phyloP scores from a whole-genome alignment of 2,329 filamentous ascomycete genomes.

The Microsporum audouinii region DNA sequence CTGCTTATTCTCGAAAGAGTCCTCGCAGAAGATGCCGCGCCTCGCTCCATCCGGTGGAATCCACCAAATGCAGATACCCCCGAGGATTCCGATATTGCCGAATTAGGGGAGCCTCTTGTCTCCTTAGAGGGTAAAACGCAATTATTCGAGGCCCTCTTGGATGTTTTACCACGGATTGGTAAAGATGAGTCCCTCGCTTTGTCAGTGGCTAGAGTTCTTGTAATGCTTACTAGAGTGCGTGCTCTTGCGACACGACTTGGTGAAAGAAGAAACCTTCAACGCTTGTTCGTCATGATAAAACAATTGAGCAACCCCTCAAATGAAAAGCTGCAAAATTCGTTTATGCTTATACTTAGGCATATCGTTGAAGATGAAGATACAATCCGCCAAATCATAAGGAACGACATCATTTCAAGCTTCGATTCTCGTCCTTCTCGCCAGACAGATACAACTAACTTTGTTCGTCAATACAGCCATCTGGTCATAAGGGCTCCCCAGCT shows the following conservation, averaged over 20 bases:
- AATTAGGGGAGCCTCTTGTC: constrained; percentile 51
- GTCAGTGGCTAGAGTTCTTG: constrained; percentile 69
- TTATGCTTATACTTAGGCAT: constrained; percentile 81
- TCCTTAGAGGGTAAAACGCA: constrained; percentile 53
- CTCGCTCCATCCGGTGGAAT: constrained; percentile 61
- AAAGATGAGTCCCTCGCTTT: constrained; percentile 79
- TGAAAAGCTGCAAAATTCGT: constrained; percentile 59
- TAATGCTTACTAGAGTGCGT: constrained; percentile 74
- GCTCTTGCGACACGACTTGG: constrained; percentile 63
- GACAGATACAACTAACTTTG: constrained; percentile 59
- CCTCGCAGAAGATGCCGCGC: constrained; percentile 78
- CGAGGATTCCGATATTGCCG: constrained; percentile 35
- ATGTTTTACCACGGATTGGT: constrained; percentile 71
- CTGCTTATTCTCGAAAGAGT: constrained; percentile 82
- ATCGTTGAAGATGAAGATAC: constrained; percentile 89
- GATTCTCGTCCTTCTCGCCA: constrained; percentile 46
- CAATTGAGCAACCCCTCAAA: constrained; percentile 73
- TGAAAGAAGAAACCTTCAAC: constrained; percentile 78
- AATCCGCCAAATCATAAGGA: constrained; percentile 80
- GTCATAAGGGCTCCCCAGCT: constrained; percentile 70
- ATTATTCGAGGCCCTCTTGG: constrained; percentile 66
- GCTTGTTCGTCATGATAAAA: constrained; percentile 89
- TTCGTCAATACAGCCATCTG: constrained; percentile 65
- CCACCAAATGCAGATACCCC: constrained; percentile 39
- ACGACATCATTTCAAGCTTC: constrained; percentile 72